These are phyloP conservation scores for Alternaria atra DNA, from an alignment of 2,329 filamentous ascomycete genomes.

Conservation along the genomic window DNA sequence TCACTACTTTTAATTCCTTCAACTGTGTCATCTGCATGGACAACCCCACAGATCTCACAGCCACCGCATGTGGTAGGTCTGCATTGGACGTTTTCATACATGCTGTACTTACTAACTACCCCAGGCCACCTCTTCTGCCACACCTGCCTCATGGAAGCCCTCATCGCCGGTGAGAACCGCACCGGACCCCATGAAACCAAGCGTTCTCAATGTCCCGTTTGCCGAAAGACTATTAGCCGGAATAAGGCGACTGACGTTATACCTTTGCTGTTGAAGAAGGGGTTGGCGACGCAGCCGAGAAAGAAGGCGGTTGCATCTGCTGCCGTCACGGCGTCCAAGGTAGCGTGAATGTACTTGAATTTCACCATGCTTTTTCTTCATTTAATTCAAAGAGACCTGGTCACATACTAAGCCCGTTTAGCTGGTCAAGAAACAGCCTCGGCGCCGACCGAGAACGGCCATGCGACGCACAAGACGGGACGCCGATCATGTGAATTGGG, in stretches of 20 bases:
- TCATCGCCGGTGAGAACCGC: constrained; percentile 64
- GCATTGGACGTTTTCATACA: too few species aligned
- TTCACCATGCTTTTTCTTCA: constrained; percentile 16
- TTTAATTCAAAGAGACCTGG: background rate
- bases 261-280: constrained; percentile 53
- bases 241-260: constrained; percentile 54
- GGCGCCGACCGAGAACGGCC: background rate
- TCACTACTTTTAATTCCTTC: constrained; percentile 57
- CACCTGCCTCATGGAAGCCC: constrained; percentile 68
- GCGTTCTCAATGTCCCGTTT: constrained; percentile 58
- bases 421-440: background rate
- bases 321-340: constrained; percentile 22
- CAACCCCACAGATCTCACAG: constrained; percentile 66
- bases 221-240: constrained; percentile 55
- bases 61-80: constrained; percentile 66
- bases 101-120: constrained; percentile 11
- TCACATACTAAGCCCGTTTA: constrained; percentile 9
- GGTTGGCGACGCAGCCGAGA: constrained; percentile 45
- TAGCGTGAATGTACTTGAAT: constrained; percentile 29
- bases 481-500: background rate
- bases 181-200: constrained; percentile 54
- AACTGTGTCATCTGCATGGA: constrained; percentile 73
- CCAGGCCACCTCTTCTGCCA: constrained; percentile 71
- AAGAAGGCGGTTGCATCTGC: constrained; percentile 28
- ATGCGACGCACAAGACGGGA: background rate